Percentiles rank a stretch among this genome's conserved stretches.
Evolutionary conservation across 2,329 filamentous ascomycete species (phyloP).

Genomic region (Aureobasidium sp.): DNA sequence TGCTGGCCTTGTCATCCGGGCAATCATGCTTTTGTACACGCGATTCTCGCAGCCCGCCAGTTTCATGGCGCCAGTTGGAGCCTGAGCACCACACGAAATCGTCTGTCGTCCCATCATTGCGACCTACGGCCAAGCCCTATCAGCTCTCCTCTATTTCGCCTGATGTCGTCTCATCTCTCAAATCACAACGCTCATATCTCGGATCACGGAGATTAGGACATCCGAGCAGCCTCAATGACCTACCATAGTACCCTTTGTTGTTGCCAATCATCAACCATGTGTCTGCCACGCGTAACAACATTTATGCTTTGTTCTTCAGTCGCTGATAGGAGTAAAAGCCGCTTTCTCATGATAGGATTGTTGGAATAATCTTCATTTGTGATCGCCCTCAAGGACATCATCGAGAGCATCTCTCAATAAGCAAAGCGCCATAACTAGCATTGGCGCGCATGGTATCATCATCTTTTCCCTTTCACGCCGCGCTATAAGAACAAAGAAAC

Average conservation of each 20-base stretch:
- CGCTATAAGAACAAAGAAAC: slow-evolving; percentile 5
- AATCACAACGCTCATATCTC: slow-evolving; percentile 9
- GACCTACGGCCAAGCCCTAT: background rate
- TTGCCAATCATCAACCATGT: background rate
- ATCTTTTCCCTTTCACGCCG: background rate
- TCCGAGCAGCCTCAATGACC: background rate
- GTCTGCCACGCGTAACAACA: background rate
- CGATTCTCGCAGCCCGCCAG: background rate
- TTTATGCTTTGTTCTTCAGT: background rate
- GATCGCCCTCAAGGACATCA: background rate
- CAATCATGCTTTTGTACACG: slow-evolving; percentile 6
- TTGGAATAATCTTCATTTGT: background rate
- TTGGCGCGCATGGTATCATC: background rate
- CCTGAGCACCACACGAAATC: background rate
- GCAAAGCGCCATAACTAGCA: background rate
- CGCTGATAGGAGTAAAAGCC: background rate
- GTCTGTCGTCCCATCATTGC: background rate
- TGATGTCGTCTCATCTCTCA: background rate
- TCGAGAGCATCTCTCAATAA: background rate
- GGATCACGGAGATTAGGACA: background rate
- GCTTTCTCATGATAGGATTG: background rate
- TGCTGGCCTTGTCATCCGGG: background rate
- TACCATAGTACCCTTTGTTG: background rate
- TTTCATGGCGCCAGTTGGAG: background rate
- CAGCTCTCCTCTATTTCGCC: background rate